Percentiles rank a stretch among this genome's conserved stretches.
These are phyloP conservation scores for Emmonsiellopsis sp. DNA, from an alignment of 2,329 filamentous ascomycete species.

Conservation along the genomic window DNA sequence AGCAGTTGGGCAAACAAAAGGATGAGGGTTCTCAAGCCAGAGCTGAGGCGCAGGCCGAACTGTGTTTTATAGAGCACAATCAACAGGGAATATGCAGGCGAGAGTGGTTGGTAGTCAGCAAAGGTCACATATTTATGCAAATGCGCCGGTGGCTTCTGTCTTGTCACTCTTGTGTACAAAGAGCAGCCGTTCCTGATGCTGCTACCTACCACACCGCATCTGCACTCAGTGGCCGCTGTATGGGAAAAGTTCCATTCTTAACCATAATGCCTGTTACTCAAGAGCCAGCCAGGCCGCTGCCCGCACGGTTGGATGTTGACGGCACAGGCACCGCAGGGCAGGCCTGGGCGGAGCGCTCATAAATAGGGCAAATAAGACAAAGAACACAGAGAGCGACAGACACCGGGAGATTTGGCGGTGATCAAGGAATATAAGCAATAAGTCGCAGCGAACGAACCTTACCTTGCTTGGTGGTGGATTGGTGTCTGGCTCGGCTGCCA, in stretches of 20 bases:
- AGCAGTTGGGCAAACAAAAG: background rate
- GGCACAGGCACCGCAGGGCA: background rate
- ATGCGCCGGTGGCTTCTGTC: background rate
- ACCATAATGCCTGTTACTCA: background rate
- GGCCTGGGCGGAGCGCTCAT: background rate
- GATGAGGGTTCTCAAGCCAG: background rate
- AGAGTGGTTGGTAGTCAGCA: background rate
- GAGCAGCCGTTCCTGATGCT: slow-evolving; percentile 2
- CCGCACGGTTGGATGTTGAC: background rate
- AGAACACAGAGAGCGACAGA: background rate
- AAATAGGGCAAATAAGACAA: background rate
- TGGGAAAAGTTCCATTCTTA: background rate
- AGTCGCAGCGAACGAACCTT: background rate
- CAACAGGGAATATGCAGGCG: background rate
- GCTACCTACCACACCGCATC: slow-evolving; percentile 2
- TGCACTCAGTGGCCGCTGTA: background rate
- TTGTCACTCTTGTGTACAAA: slow-evolving; percentile 5
- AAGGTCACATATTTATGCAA: slow-evolving; percentile 4
- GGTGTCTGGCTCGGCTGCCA: slow-evolving; percentile 11
- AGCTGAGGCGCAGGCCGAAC: background rate
- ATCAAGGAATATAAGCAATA: background rate
- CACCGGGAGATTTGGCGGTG: background rate
- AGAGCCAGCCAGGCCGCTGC: background rate
- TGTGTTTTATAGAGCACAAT: slow-evolving; percentile 7
- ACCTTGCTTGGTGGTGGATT: slow-evolving; percentile 7